Percentiles rank a stretch among this genome's conserved stretches.
Evolutionary conservation across 2,329 filamentous ascomycete genomes (phyloP).

Genomic region (Fonsecaea erecta): DNA sequence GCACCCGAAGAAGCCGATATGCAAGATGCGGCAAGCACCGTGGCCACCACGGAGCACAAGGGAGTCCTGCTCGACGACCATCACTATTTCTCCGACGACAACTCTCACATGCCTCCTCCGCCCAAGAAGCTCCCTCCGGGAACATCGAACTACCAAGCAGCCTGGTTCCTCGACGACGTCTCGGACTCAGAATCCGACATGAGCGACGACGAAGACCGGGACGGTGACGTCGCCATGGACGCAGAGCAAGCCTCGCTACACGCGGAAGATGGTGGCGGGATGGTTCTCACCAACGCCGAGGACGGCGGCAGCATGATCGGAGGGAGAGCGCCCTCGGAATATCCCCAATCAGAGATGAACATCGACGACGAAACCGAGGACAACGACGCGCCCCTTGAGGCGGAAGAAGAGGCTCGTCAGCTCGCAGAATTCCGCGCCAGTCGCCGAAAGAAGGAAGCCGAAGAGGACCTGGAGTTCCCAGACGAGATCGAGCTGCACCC

Average conservation of each 20-base stretch:
- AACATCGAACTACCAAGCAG: constrained; percentile 90
- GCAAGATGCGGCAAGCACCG: constrained; percentile 66
- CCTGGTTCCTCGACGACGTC: constrained; percentile 85
- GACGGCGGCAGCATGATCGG: constrained; percentile 66
- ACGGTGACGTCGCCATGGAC: constrained; percentile 56
- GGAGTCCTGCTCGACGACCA: constrained; percentile 95
- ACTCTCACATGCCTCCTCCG: constrained; percentile 61
- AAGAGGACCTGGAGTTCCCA: constrained; percentile 93
- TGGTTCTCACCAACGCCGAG: constrained; percentile 59
- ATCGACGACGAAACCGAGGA: constrained; percentile 83
- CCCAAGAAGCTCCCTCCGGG: constrained; percentile 84
- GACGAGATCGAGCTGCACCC: constrained; percentile 96
- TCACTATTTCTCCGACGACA: constrained; percentile 95
- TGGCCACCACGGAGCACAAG: constrained; percentile 67
- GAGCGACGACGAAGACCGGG: constrained; percentile 70
- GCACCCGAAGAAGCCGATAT: constrained; percentile 86
- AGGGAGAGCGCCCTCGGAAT: constrained; percentile 75
- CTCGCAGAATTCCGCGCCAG: constrained; percentile 79
- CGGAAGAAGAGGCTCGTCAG: constrained; percentile 79
- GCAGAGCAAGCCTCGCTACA: constrained; percentile 56
- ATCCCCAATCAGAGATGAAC: constrained; percentile 92
- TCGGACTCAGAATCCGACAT: constrained; percentile 86
- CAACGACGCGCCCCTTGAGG: constrained; percentile 51
- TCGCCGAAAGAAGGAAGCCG: constrained; percentile 73
- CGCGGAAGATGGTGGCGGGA: constrained; percentile 73